These are phyloP conservation scores for Nicotiana tomentosiformis DNA, from an alignment of 257 asterid species.

Conservation along the genomic window DNA sequence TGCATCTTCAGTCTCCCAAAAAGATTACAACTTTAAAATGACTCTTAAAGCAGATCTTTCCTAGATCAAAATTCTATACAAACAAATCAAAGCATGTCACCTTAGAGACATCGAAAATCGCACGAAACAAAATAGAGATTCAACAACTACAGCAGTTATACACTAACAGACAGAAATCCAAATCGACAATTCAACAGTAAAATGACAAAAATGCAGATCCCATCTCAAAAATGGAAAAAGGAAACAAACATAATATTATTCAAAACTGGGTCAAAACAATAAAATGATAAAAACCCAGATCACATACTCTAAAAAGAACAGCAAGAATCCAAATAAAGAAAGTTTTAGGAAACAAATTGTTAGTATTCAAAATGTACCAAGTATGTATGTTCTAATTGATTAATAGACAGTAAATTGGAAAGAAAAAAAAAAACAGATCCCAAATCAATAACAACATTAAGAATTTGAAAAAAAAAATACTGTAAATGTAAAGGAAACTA, in stretches of 20 bases:
- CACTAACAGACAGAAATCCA: slow-evolving; percentile 15
- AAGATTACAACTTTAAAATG: neutral
- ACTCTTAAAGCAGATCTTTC: slow-evolving; percentile 4
- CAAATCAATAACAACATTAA: neutral
- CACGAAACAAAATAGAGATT: slow-evolving; percentile 19
- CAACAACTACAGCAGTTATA: slow-evolving; percentile 11
- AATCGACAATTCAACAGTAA: neutral
- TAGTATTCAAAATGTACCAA: neutral
- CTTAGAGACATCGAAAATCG: slow-evolving; percentile 20
- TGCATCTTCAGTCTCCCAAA: neutral
- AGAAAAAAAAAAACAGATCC: no score
- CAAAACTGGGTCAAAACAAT: neutral
- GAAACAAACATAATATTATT: neutral
- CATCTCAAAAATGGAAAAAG: neutral
- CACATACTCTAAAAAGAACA: neutral
- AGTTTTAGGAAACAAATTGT: neutral
- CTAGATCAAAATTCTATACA: neutral
- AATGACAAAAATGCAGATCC: neutral
- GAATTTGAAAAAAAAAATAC: neutral
- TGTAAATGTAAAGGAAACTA: no score
- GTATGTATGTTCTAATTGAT: neutral
- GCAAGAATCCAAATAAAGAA: neutral
- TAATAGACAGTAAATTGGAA: neutral
- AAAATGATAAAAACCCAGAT: neutral
- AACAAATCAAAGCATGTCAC: slow-evolving; percentile 19